Base-by-base conservation (phyloP, 352 stramenopile species). In the Phytophthora sp. region DNA sequence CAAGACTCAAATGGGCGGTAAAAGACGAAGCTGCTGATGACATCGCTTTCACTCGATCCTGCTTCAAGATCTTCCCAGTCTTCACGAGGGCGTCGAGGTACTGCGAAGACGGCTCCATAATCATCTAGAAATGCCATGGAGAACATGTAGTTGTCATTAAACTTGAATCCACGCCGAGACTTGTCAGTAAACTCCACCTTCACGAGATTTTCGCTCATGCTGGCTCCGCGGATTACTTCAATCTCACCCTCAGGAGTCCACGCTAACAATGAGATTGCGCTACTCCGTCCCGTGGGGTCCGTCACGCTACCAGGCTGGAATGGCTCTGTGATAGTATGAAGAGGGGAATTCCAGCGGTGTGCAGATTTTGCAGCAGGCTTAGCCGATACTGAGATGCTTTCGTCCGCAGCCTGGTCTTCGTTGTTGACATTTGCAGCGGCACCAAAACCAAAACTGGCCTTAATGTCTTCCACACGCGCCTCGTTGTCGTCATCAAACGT, bases 1-100 rank as follows among this genome's bases (percentile, higher is more conserved):
- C 87, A 95, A 17, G 87, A 91, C 31, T 95, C 83, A 50, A 95
- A 93, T 17, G 84, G 82, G 0, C 85, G 87, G 62, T 95, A 95
- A 67, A 92, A 93, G 5, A 94, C 58, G 30, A 84, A 88, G 62
- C 84, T 91, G 52, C 66, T 74, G 34, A 88, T 82, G 17, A 93
- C 69, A 31, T 88, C 81, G 26, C 64, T 76, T 60, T 84, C 66
- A 23, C 57, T 59, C 2, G 53, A 50, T 0, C 58, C 63, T 17
- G 45, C 37, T 17, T 73, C 61, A n/a, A 72, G 56, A n/a, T 80
- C 76, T 10, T 92, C 79, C 77, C 74, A 85, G n/a, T 89, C 77
- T 39, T 90, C 81, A 24, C 79, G 73, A 18, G 62, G 73, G 26
- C 84, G 82, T 31, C 81, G 72, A 1, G 87, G 83, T 4, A 88